phyloP scores from a whole-genome alignment of 2,329 filamentous ascomycete genomes.

The Blastomyces parvus region DNA sequence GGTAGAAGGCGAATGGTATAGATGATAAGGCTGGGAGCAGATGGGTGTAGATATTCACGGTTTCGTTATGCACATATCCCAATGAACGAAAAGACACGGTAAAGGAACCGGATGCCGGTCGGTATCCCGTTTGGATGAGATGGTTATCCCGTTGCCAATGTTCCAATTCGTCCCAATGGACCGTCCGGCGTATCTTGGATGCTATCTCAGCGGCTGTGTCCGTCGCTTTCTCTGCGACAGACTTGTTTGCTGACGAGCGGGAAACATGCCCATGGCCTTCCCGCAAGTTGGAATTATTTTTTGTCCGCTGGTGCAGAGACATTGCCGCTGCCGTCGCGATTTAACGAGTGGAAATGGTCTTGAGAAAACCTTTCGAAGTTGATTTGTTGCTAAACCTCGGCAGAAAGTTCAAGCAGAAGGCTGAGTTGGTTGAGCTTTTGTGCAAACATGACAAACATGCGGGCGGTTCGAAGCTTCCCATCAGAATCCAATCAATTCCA shows the following conservation, averaged over 20 bases:
- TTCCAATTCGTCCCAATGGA: slow-evolving; percentile 45
- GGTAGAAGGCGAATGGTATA: slow-evolving; percentile 40
- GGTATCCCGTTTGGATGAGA: slow-evolving; percentile 58
- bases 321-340: not conserved
- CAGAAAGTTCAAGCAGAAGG: not conserved
- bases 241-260: not conserved
- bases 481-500: not conserved
- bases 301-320: not conserved
- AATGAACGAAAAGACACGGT: slow-evolving; percentile 48
- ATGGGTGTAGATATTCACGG: slow-evolving; percentile 64
- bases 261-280: not conserved
- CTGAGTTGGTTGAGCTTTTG: not conserved
- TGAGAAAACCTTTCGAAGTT: not conserved
- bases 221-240: not conserved
- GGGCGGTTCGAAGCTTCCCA: slow-evolving; percentile 10
- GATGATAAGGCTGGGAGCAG: slow-evolving; percentile 57
- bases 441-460: slow-evolving; percentile 25
- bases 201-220: slow-evolving; percentile 3
- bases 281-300: not conserved
- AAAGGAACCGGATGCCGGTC: slow-evolving; percentile 54
- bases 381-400: not conserved
- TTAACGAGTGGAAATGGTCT: not conserved
- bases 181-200: slow-evolving; percentile 20
- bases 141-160: slow-evolving; percentile 56
- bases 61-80: slow-evolving; percentile 57